A percentile compares a stretch with the other conserved stretches of the same genome.
Evolutionary conservation across 1,284 basidiomycete species (phyloP).

Genomic region (Apiotrichum brassicae): DNA sequence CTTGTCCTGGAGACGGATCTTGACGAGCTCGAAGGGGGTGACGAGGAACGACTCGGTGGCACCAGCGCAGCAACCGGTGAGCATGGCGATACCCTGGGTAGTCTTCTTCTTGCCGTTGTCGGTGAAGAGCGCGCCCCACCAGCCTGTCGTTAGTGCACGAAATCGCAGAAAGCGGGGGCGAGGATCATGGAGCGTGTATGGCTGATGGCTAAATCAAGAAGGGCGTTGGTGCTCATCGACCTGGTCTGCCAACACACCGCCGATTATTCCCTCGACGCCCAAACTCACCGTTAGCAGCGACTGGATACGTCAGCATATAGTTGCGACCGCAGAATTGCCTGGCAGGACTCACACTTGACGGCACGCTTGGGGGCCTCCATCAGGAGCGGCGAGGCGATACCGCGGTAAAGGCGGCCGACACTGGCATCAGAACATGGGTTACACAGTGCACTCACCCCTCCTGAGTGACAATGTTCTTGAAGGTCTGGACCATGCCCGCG

Average conservation of each 20-base stretch:
- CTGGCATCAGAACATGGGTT: slow-evolving; percentile 47
- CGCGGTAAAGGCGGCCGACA: slow-evolving; percentile 78
- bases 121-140: slow-evolving; percentile 70
- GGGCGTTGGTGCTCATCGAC: too few relatives aligned
- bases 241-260: too few relatives aligned
- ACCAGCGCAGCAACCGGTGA: slow-evolving; percentile 89
- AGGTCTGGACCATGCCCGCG: slow-evolving; percentile 65
- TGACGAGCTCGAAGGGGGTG: slow-evolving; percentile 94
- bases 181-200: too few relatives aligned
- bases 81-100: slow-evolving; percentile 74
- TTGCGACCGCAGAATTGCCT: too few relatives aligned
- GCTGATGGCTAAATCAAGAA: too few relatives aligned
- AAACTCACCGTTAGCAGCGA: slow-evolving; percentile 36
- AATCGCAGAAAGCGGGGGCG: too few relatives aligned
- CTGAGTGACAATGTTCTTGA: slow-evolving; percentile 61
- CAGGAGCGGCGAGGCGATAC: slow-evolving; percentile 86
- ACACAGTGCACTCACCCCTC: slow-evolving; percentile 54
- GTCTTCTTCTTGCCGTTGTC: slow-evolving; percentile 66
- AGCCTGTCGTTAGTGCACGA: slow-evolving; percentile 64
- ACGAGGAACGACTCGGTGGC: slow-evolving; percentile 85
- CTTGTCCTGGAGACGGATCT: slow-evolving; percentile 92
- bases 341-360: slow-evolving; percentile 80
- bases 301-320: slow-evolving; percentile 13
- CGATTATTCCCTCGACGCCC: too few relatives aligned
- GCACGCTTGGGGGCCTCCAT: slow-evolving; percentile 97